Evolutionary conservation across 352 stramenopile genomes (phyloP).

Genomic region (Phytopythium chamaehyphon): DNA sequence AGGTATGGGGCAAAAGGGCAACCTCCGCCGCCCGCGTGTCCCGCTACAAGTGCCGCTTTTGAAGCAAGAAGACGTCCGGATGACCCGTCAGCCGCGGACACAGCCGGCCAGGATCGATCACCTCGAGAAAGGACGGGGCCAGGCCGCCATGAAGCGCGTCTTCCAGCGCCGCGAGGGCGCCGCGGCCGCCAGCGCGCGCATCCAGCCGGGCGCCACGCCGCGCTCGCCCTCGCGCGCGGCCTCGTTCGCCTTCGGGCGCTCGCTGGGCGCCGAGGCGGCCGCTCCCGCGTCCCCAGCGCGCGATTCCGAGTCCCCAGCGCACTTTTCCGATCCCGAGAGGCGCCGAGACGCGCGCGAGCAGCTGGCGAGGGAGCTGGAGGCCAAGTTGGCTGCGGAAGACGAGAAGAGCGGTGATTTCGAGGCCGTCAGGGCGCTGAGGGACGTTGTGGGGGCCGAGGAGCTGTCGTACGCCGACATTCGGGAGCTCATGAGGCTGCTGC

Average conservation of each 20-base stretch:
- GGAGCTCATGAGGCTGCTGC: too few species aligned
- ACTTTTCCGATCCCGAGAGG: neutral
- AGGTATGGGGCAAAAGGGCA: neutral
- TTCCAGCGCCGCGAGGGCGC: slow-evolving; percentile 29
- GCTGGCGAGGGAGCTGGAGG: slow-evolving; percentile 9
- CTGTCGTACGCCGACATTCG: neutral
- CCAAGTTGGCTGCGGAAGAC: too few species aligned
- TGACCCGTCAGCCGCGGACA: too few species aligned
- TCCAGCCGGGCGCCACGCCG: slow-evolving; percentile 9
- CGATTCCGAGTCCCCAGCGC: too few species aligned
- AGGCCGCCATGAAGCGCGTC: slow-evolving; percentile 41
- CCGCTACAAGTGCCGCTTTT: too few species aligned
- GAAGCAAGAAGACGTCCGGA: neutral
- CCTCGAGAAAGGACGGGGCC: slow-evolving; percentile 7
- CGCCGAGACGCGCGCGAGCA: neutral
- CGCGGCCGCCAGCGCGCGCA: neutral
- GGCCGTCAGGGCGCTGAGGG: too few species aligned
- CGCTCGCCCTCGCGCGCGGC: slow-evolving; percentile 9
- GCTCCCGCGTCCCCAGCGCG: neutral
- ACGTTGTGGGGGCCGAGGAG: too few species aligned
- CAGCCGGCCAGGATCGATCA: too few species aligned
- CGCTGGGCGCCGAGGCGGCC: too few species aligned
- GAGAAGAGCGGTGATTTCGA: too few species aligned
- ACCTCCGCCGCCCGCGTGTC: too few species aligned
- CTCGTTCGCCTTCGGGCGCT: slow-evolving; percentile 5